Base-by-base conservation (phyloP, 805 yeast genomes). In the Starmera quercuum region DNA sequence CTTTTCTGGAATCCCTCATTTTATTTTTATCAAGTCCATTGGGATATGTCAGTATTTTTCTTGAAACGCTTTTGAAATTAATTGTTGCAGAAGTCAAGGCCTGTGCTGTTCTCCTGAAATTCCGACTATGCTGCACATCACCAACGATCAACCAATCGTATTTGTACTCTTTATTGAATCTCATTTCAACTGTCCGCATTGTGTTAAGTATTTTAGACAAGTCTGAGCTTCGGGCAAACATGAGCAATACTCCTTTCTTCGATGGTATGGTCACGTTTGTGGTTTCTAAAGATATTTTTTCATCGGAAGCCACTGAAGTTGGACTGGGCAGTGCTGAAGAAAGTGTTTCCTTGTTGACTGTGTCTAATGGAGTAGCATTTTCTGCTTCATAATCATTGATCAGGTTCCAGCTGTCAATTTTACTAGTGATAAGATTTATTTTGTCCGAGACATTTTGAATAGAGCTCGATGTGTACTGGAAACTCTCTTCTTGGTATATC, bases 81-180 rank as follows among this genome's bases (percentile, higher is more conserved):
- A 74, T 71, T 5, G 50, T 55, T 7, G 87, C 83, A 1, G 78
- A 66, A 6, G 76, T 68, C 22, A 66, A 47, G 10, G 64, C 60
- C 6, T 62, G 40, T 1, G 78, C 64, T 21, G 58, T 51, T 10
- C 49, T 45, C 31, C 55, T 66, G 54, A 83, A 84, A 37, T 66
- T 69, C 2, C 59, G 63, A 16, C 67, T 53, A 48, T 80, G 83
- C 4, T 68, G 71, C 32, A 60, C 64, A 49, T 84, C 86, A 49
- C 82, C 80, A 31, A 84, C 54, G 42, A 84, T 78, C 2, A 82
- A 75, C 83, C 85, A 83, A 53, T 83, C 90, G 49, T 83, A 82
- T 44, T 74, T 66, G 49, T 55, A 77, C 24, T 63, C 54, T 32
- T 52, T 30, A 54, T 83, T 83, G 63, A 81, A 83, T 20, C 88